Evolutionary conservation across 1,284 basidiomycete genomes (phyloP), one percentile per base, ranked within the genome.

Genomic region (Meripilus lineatus): DNA sequence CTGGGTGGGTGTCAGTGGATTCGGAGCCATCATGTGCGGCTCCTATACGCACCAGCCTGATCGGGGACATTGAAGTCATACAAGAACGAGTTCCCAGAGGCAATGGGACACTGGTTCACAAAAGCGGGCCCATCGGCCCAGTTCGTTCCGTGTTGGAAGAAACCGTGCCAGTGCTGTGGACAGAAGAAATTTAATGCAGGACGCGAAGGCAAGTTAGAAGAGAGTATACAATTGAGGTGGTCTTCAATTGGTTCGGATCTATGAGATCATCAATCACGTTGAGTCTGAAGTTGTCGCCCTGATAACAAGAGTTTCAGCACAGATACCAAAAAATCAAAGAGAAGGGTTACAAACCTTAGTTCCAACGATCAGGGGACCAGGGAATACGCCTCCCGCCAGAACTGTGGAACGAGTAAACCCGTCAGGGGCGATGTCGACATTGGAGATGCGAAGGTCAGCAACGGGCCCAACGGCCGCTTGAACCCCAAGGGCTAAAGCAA

Each of bases 101-200:
- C 61, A 43, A 80, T 75, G 3, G 74, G 74, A 51, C 78, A 80
- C 51, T 75, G 72, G 32, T 63, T 70, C 22, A 74, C 61, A 38
- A 64, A 64, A 1, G 63, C 54, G 4, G 54, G 47, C 5, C 65
- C 64, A 24, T 67, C 66, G 4, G 60, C 62, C 49, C 56, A 61
- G 33, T 54, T 59, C 1, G 63, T 39, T 3, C 37, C 43, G 10
- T 33, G 30, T 24, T 45, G 37, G 23, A 45, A 45, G 3, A 45
- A 32, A 3, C 43, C 43, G 28, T 45, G 43, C 43, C 43, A 45
- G 24, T 45, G 43, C 43, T 45, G 20, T 15, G 20, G n/a, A 43
- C 8, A 30, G 28, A 10, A 30, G 8, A n/a, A 30, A 30, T 30
- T 8, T n/a, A n/a, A 61, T 30, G 28, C 28, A 30, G n/a, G 8